Conservation (phyloP, 1,284 basidiomycete genomes). For the Ceratobasidium sp. region DNA sequence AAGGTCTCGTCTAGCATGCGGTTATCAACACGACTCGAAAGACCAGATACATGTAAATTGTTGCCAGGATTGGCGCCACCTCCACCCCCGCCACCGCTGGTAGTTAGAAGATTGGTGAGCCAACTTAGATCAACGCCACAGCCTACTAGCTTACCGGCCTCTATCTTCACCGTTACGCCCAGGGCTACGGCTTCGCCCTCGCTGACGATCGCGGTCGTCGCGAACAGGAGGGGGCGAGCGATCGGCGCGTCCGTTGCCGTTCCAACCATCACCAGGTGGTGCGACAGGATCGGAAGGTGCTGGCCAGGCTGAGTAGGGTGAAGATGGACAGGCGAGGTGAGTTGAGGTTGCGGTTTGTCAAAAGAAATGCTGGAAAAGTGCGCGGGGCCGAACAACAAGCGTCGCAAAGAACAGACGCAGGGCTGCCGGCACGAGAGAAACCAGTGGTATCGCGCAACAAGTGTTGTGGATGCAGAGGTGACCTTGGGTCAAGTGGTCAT, state of each 20-base stretch:
- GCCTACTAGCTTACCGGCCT: slow-evolving; percentile 7
- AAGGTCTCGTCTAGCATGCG: slow-evolving; percentile 90
- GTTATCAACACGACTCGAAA: slow-evolving; percentile 83
- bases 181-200: slow-evolving; percentile 31
- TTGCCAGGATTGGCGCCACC: slow-evolving; percentile 84
- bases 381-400: neutral
- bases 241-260: slow-evolving; percentile 19
- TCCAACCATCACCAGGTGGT: slow-evolving; percentile 24
- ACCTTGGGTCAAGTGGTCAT: slow-evolving; percentile 38
- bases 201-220: slow-evolving; percentile 23
- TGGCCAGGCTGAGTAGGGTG: slow-evolving; percentile 36
- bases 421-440: slow-evolving; percentile 8
- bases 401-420: slow-evolving; percentile 38
- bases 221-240: slow-evolving; percentile 26
- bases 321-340: slow-evolving; percentile 32
- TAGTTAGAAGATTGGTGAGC: neutral
- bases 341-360: slow-evolving; percentile 20
- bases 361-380: slow-evolving; percentile 31
- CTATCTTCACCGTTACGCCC: slow-evolving; percentile 15
- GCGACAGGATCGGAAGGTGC: slow-evolving; percentile 33
- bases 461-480: slow-evolving; percentile 8
- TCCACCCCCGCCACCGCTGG: slow-evolving; percentile 53
- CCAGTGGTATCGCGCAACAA: slow-evolving; percentile 28
- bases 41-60: slow-evolving; percentile 94
- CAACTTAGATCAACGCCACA: neutral